Base-by-base conservation (phyloP, 208 protist species). In the Acanthamoeba sp. region DNA sequence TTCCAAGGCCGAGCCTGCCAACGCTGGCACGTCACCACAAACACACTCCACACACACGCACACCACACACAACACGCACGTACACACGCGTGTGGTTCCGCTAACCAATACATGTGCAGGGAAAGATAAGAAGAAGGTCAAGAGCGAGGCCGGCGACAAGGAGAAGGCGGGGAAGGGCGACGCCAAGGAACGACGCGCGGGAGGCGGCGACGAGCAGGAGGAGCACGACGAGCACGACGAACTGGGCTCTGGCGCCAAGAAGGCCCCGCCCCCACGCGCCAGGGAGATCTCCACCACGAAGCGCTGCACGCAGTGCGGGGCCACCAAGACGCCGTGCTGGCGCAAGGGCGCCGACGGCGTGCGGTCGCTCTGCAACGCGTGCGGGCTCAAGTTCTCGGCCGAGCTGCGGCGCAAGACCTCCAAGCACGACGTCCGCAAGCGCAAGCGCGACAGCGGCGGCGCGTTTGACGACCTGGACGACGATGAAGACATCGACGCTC, bases 291-390 rank as follows among this genome's bases (percentile, higher is more conserved):
- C 22, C 12, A 38, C 29, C 40, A 40, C 18, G n/a, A 87, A 87
- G 78, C 78, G 78, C 38, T 87, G 78, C 34, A 59, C 18, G 9
- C 78, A 87, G 45, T 87, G 78, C 78, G 78, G 78, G 27, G 78
- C 48, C 45, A 87, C 78, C 45, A 87, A 87, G 48, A 87, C 78
- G 78, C 78, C 78, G n/a, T 87, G 78, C 78, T 87, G 78, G 78
- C 78, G 78, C 78, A 87, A 87, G 78, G 78, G 78, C 10, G 78
- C 78, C 18, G 45, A 87, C 29, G 78, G 78, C 40, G 78, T 62
- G 29, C 78, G 78, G 7, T 40, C 78, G 45, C 32, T 87, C n/a
- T 87, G 78, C 45, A 87, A 87, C 48, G 78, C 78, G 7, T 87
- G 78, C 78, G 78, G 78, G 18, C 78, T 87, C 45, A 87, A 87